Percentiles rank a stretch among this genome's conserved stretches.
phyloP scores from a whole-genome alignment of 306 rosid genomes.

The Comarum palustre region DNA sequence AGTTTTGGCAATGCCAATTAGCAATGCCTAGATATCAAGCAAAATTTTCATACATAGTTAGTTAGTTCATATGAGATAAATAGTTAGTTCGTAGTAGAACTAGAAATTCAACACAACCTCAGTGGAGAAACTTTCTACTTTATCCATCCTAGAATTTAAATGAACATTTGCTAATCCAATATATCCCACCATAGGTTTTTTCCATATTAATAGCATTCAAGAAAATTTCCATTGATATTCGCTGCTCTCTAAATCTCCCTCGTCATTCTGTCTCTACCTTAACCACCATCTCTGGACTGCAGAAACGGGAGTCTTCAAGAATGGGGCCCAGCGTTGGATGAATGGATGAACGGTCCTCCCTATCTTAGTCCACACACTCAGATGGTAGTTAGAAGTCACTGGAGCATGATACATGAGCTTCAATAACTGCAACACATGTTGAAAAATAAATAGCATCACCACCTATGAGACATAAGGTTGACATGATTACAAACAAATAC shows the following conservation, averaged over 20 bases:
- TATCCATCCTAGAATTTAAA: conserved; percentile 20
- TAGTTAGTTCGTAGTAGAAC: neutral
- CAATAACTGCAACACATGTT: conserved; percentile 51
- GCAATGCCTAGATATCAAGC: neutral
- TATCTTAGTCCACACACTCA: conserved; percentile 75
- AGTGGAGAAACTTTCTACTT: conserved; percentile 7
- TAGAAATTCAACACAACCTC: conserved; percentile 13
- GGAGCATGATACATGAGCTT: conserved; percentile 95
- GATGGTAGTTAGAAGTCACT: conserved; percentile 76
- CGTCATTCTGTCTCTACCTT: conserved; percentile 45
- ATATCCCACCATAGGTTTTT: conserved; percentile 20
- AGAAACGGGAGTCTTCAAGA: conserved; percentile 65
- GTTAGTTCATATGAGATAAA: too few species aligned
- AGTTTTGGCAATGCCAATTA: neutral
- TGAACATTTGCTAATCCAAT: conserved; percentile 23
- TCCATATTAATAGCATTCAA: neutral
- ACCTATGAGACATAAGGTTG: neutral
- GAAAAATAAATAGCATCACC: neutral
- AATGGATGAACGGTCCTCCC: conserved; percentile 58
- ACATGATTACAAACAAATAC: neutral
- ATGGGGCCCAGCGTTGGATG: conserved; percentile 59
- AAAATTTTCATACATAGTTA: neutral
- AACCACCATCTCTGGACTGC: conserved; percentile 91
- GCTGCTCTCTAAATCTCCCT: neutral
- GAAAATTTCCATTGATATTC: neutral